Conservation (phyloP, 169 alveolate species). For the Plasmodium falciparum region DNA sequence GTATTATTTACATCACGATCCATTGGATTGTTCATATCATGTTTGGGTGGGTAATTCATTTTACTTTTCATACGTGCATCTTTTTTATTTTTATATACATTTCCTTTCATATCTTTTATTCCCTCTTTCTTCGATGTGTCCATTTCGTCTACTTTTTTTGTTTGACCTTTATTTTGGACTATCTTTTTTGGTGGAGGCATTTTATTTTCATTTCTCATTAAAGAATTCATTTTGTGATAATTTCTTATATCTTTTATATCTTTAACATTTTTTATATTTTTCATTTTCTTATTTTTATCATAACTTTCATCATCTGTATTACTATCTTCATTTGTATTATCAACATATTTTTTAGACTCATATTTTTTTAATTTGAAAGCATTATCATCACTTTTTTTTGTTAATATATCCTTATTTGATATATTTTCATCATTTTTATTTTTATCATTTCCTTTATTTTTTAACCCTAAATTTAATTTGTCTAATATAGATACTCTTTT, state of each 20-base stretch:
- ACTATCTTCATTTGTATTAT: not conserved
- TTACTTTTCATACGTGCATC: not conserved
- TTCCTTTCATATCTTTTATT: not conserved
- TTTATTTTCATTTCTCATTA: slow-evolving; percentile 18
- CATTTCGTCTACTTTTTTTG: not conserved
- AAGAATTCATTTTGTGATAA: not conserved
- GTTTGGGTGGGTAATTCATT: not conserved
- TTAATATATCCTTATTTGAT: not conserved
- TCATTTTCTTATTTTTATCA: not conserved
- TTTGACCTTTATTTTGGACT: not conserved
- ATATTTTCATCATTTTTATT: not conserved
- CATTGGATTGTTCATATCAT: slow-evolving; percentile 8
- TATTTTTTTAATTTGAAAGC: not conserved
- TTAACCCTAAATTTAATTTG: slow-evolving; percentile 25
- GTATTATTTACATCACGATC: not conserved
- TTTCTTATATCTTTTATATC: not conserved
- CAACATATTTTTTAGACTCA: not conserved
- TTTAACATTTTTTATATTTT: slow-evolving; percentile 4
- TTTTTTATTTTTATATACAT: not conserved
- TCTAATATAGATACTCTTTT: slow-evolving; percentile 57
- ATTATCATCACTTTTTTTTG: not conserved
- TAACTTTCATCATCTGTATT: not conserved
- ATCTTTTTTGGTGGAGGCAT: slow-evolving; percentile 33
- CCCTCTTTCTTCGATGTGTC: not conserved
- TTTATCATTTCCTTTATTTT: slow-evolving; percentile 14